Evolutionary conservation across 2,329 filamentous ascomycete genomes (phyloP).

Genomic region (Apiospora saccharicola): DNA sequence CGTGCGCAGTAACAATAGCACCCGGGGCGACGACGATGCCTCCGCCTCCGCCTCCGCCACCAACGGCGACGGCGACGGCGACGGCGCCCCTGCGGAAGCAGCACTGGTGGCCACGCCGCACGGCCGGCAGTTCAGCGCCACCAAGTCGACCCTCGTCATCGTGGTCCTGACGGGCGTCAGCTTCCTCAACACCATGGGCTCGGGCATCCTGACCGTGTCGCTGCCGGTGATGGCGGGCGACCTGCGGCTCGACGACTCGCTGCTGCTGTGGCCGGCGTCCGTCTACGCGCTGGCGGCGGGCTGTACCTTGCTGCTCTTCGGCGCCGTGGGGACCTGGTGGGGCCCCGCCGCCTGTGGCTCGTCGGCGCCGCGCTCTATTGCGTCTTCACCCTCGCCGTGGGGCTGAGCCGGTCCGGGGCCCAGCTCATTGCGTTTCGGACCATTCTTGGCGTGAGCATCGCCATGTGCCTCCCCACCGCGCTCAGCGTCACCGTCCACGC

Average conservation of each 20-base stretch:
- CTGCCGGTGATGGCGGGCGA: conserved; percentile 38
- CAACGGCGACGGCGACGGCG: no score
- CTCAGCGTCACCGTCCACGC: conserved; percentile 29
- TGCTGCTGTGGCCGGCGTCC: conserved; percentile 31
- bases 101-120: no score
- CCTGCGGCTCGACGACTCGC: conserved; percentile 26
- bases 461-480: conserved; percentile 34
- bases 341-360: background rate
- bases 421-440: conserved; percentile 33
- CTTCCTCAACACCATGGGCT: conserved; percentile 32
- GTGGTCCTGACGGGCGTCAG: conserved; percentile 25
- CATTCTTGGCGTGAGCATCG: conserved; percentile 30
- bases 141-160: background rate
- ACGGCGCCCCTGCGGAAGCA: no score
- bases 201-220: conserved; percentile 36
- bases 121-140: no score
- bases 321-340: conserved; percentile 35
- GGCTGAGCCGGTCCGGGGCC: conserved; percentile 22
- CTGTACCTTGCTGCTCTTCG: conserved; percentile 31
- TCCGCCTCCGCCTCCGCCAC: no score
- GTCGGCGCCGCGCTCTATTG: background rate
- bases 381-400: background rate
- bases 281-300: conserved; percentile 31
- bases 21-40: no score
- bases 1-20: no score